These are phyloP conservation scores for bread wheat (Triticum aestivum) DNA, from an alignment of 176 grass and related monocot genomes.

Conservation along the genomic window IWGSC_CS_RefSeq_v2.1 NC_057803.1:274926362-274926861, in stretches of 20 bases:
- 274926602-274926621: neutral
- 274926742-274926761: conserved; percentile 97
- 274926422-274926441: conserved; percentile 56
- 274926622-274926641: neutral
- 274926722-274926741: conserved; percentile 14
- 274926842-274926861: conserved; percentile 76
- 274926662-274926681: neutral
- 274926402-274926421: conserved; percentile 96
- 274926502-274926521: neutral
- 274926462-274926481: neutral
- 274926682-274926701: neutral
- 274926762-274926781: conserved; percentile 83
- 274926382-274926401: conserved; percentile 98
- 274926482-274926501: neutral
- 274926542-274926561: neutral
- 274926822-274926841: conserved; percentile 98
- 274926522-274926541: neutral
- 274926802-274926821: conserved; percentile 92
- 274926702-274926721: neutral
- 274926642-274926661: neutral
- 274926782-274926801: conserved; percentile 79
- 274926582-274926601: neutral
- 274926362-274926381: conserved; percentile 95
- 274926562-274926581: neutral
- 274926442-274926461: conserved; percentile 25